Evolutionary conservation across 75 land plant species (phyloP).

Genomic region (Pinus tabuliformis): DNA sequence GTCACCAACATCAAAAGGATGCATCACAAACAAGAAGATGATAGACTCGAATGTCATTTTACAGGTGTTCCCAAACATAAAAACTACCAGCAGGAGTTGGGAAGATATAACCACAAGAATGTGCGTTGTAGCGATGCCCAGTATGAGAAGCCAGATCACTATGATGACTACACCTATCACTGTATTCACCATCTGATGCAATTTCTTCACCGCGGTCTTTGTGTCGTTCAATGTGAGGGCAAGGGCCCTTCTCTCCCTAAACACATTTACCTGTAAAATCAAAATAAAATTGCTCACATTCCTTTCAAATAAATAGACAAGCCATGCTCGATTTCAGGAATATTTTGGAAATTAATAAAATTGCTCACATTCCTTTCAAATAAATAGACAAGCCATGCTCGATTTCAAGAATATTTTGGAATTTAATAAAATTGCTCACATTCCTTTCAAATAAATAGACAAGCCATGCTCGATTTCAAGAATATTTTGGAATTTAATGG

Average conservation of each 20-base stretch:
- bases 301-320: too few relatives aligned
- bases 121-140: conserved; percentile 79
- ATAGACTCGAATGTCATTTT: conserved; percentile 90
- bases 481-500: too few relatives aligned
- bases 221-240: conserved; percentile 90
- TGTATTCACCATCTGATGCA: conserved; percentile 67
- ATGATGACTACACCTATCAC: conserved; percentile 53
- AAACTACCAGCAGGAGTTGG: conserved; percentile 80
- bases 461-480: too few relatives aligned
- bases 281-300: too few relatives aligned
- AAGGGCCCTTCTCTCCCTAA: conserved; percentile 79
- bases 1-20: conserved; percentile 98
- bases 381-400: too few relatives aligned
- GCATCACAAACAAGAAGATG: conserved; percentile 87
- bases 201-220: conserved; percentile 91
- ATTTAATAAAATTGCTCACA: too few relatives aligned
- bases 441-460: too few relatives aligned
- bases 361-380: too few relatives aligned
- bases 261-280: conserved; percentile 68
- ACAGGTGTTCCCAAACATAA: conserved; percentile 91
- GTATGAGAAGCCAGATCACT: conserved; percentile 68
- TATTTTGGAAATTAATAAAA: too few relatives aligned
- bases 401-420: too few relatives aligned
- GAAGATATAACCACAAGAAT: conserved; percentile 69
- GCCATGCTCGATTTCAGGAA: too few relatives aligned